Evolutionary conservation across 108 stramenopile genomes (phyloP), one percentile per base, ranked within the genome.

Genomic region (Seminavis robusta): DNA sequence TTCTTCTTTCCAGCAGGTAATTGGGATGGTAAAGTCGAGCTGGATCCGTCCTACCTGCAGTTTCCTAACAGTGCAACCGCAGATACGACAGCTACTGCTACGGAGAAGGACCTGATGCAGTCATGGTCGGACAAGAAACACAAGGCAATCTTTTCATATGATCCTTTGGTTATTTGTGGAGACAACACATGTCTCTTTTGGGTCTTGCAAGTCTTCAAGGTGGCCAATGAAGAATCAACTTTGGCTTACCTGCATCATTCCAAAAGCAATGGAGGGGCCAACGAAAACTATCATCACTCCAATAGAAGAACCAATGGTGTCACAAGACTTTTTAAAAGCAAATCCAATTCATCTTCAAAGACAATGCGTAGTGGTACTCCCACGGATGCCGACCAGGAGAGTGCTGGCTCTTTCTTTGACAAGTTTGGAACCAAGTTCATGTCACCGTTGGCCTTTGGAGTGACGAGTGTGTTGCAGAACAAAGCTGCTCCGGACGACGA

Each of bases 1-100:
- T 93, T 89, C 59, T 81, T 71, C 48, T 93, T 89, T 60, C 88
- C 88, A 1, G 85, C 86, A 0, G 92, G 92, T 10, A 59, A 89
- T 49, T 89, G 88, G 88, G 59, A 64, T 11, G 68, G 53, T 15
- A 70, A 44, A 38, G 45, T 86, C 10, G 47, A 67, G 4, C 43
- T 76, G 3, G 65, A 68, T 49, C 43, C 65, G 1, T 50, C 63
- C 8, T 16, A 39, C 19, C 21, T 25, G 8, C 25, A 41, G 41
- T 13, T n/a, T 4, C 40, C 20, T 19, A 26, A 56, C 0, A 24
- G 25, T 40, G 46, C 3, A 24, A 40, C n/a, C n/a, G n/a, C n/a
- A n/a, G n/a, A 41, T 21, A 34, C 34, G 25, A 53, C 70, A 33
- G 76, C 65, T 43, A 50, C 43, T 1, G 23, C 47, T 21, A 36